Base-by-base conservation (phyloP, 75 land plant species). In the Adiantum capillusveneris region DNA sequence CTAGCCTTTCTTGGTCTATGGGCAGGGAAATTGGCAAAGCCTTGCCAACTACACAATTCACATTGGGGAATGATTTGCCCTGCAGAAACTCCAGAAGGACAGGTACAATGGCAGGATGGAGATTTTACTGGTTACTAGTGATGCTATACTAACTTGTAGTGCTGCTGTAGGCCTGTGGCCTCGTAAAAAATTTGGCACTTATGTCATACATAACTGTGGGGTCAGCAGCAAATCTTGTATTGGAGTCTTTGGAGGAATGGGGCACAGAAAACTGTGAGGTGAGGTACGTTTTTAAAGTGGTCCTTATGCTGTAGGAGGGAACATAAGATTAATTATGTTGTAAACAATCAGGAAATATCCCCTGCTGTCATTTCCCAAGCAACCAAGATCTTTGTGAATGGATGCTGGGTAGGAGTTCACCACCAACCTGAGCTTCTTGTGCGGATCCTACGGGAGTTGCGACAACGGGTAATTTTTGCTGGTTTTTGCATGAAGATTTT, bases 1-100 rank as follows among this genome's bases (percentile, higher is more conserved):
- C 3, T 34, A 34, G 3, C 9, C 37, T 5, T 34, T 34, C 9
- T 9, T 34, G 3, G 9, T 9, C 9, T 5, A 3, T 9, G 3
- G 3, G 5, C 65, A 91, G 97, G 97, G 7, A 95, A 95, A 67
- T 67, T 95, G 65, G 99, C 99, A 17, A 95, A 95, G 70, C 99
- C 99, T 6, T 78, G 99, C 17, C 99, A 95, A 65, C 69, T 95
- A 60, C 99, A 95, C 56, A 95, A 95, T 77, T 90, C 97, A 20
- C 99, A 95, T 31, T 95, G 99, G 99, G 99, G 99, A 34, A 95
- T 95, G 97, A 95, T 95, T 97, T 95, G 99, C 66, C 99, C 99
- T 51, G 99, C 99, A 49, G 99, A 95, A 68, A 95, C 99, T 7
- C 99, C 99, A 7, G 99, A 95, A 84, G 99, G 99, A 62, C 99